Percentiles rank a stretch among this genome's conserved stretches.
phyloP scores from a whole-genome alignment of 345 rosid genomes.

The Moringa oleifera region DNA sequence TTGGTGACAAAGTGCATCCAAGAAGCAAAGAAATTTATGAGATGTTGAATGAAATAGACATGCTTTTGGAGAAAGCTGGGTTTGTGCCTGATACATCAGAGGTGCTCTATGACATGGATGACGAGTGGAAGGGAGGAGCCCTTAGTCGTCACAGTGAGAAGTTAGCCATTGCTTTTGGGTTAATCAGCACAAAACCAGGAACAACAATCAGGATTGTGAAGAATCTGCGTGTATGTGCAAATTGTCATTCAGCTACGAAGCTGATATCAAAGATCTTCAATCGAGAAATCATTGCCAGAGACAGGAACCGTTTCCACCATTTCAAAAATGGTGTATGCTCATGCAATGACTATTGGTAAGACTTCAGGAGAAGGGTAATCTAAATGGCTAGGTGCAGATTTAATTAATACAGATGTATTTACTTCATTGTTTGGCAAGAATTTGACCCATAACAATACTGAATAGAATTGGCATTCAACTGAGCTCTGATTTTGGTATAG shows the following conservation, averaged over 20 bases:
- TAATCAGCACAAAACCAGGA: constrained; percentile 70
- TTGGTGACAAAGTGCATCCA: constrained; percentile 62
- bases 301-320: constrained; percentile 76
- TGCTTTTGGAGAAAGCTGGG: constrained; percentile 42
- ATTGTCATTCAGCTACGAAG: constrained; percentile 72
- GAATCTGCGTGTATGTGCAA: constrained; percentile 75
- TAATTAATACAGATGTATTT: neutral
- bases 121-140: constrained; percentile 66
- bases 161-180: constrained; percentile 75
- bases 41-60: constrained; percentile 68
- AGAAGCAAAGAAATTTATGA: constrained; percentile 45
- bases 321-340: constrained; percentile 71
- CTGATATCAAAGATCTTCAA: constrained; percentile 64
- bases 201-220: constrained; percentile 69
- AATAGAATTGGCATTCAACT: no score
- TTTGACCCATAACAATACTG: no score
- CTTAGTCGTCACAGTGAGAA: constrained; percentile 75
- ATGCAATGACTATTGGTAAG: constrained; percentile 71
- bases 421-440: no score
- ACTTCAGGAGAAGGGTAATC: no score
- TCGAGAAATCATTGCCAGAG: constrained; percentile 76
- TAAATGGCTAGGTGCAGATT: no score
- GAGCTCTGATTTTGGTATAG: neutral
- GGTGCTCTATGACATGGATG: constrained; percentile 69
- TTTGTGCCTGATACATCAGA: constrained; percentile 64